These are phyloP conservation scores for Cladosporium sp. DNA, from an alignment of 2,329 filamentous ascomycete genomes.

Conservation along the genomic window DNA sequence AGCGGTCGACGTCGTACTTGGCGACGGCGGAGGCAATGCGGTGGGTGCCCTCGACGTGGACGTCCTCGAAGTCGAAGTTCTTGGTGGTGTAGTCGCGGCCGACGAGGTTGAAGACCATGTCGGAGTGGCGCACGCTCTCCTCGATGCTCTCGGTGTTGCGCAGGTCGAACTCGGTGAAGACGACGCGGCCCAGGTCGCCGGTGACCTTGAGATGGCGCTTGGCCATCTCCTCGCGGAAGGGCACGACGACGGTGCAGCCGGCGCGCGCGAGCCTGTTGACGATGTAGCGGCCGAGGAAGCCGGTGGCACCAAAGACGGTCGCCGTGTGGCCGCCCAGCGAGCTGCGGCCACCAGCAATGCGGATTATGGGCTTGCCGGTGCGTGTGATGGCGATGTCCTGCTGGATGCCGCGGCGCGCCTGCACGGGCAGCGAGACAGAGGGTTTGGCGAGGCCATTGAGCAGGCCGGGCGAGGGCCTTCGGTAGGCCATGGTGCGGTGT, in stretches of 20 bases:
- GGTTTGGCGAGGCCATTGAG: constrained; percentile 23
- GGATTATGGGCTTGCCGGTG: constrained; percentile 92
- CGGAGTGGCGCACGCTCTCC: constrained; percentile 92
- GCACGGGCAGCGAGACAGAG: constrained; percentile 19
- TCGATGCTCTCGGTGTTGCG: constrained; percentile 94
- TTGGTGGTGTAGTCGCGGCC: constrained; percentile 96
- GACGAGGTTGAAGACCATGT: constrained; percentile 94
- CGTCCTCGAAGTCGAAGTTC: constrained; percentile 92
- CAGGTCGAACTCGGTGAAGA: constrained; percentile 92
- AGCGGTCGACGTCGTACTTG: constrained; percentile 97
- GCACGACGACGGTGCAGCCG: constrained; percentile 90
- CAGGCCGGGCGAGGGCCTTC: constrained; percentile 24
- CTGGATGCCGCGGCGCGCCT: constrained; percentile 52
- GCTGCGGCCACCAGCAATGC: constrained; percentile 76
- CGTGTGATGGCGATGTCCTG: constrained; percentile 90
- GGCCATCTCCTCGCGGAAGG: constrained; percentile 94
- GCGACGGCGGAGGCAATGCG: constrained; percentile 90
- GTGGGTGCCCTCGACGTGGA: constrained; percentile 87
- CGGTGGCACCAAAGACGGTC: constrained; percentile 96
- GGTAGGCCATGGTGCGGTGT: not conserved
- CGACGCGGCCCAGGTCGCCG: constrained; percentile 86
- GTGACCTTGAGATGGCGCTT: constrained; percentile 95
- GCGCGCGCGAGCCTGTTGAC: constrained; percentile 89
- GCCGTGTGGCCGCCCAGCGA: constrained; percentile 73
- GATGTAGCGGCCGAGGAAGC: constrained; percentile 93